A percentile compares a stretch with the other conserved stretches of the same genome.
These are phyloP conservation scores for Phalaenopsis aphrodite DNA, from an alignment of 106 monocot genomes.

Conservation along the genomic window DNA sequence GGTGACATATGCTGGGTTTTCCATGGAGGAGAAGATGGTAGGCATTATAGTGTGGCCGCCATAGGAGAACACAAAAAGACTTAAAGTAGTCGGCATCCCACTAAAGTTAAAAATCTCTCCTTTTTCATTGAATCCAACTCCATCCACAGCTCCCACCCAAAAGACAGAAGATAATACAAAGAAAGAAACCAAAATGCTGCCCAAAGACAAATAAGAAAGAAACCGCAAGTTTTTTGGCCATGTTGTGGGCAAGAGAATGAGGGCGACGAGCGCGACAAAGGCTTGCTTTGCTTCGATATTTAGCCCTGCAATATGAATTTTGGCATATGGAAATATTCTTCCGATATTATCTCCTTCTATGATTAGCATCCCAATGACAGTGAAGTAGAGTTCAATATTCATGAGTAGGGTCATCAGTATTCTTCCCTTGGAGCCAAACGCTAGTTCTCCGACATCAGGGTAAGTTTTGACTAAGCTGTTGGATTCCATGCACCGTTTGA, in stretches of 20 bases:
- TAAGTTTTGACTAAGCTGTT: conserved; percentile 28
- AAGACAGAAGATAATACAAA: not conserved
- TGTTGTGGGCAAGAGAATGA: not conserved
- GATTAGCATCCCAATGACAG: conserved; percentile 17
- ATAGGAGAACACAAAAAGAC: not conserved
- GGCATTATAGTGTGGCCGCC: not conserved
- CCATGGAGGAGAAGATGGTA: not conserved
- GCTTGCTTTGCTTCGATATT: not conserved
- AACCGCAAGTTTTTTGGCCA: not conserved
- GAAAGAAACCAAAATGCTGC: not conserved
- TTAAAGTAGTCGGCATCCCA: not conserved
- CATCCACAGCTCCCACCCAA: not conserved
- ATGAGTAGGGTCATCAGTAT: conserved; percentile 27
- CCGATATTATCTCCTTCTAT: conserved; percentile 8
- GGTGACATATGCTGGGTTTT: not conserved
- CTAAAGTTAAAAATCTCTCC: not conserved
- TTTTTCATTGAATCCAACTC: not conserved
- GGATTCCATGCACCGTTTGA: conserved; percentile 43
- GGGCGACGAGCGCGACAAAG: not conserved
- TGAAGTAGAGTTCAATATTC: conserved; percentile 56
- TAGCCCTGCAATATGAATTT: not conserved
- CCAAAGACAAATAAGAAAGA: not conserved
- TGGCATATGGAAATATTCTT: not conserved
- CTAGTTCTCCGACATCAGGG: conserved; percentile 46
- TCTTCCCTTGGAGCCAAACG: conserved; percentile 44